Conservation (phyloP, 148 eudicot species). For the Agrostemma githago region DNA sequence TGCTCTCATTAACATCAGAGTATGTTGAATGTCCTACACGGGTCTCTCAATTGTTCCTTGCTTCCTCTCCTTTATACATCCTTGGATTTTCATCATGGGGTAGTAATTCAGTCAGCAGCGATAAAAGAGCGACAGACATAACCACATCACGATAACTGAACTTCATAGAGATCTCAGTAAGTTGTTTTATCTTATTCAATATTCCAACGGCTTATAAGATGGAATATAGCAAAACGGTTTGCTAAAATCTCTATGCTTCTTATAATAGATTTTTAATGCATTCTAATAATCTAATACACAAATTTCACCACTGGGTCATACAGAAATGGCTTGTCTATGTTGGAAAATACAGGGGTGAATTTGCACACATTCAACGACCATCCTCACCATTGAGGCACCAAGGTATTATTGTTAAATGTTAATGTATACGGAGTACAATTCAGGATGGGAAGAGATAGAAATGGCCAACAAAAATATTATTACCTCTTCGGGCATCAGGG, state of each 20-base stretch:
- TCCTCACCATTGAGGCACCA: background rate
- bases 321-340: background rate
- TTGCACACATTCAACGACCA: background rate
- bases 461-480: background rate
- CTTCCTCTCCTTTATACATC: background rate
- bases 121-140: background rate
- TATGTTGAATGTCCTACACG: background rate
- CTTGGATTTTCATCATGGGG: background rate
- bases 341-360: background rate
- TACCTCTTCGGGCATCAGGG: slow-evolving; percentile 99
- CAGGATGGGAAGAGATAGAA: background rate
- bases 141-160: background rate
- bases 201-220: background rate
- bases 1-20: background rate
- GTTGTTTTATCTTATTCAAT: background rate
- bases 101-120: background rate
- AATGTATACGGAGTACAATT: background rate
- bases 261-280: background rate
- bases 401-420: background rate
- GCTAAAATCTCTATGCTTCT: background rate
- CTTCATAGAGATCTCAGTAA: background rate
- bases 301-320: background rate
- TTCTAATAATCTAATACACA: background rate
- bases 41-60: background rate
- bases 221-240: background rate